These are phyloP conservation scores for Harringtonia aguacate DNA, from an alignment of 2,329 filamentous ascomycete genomes.

Conservation along the genomic window DNA sequence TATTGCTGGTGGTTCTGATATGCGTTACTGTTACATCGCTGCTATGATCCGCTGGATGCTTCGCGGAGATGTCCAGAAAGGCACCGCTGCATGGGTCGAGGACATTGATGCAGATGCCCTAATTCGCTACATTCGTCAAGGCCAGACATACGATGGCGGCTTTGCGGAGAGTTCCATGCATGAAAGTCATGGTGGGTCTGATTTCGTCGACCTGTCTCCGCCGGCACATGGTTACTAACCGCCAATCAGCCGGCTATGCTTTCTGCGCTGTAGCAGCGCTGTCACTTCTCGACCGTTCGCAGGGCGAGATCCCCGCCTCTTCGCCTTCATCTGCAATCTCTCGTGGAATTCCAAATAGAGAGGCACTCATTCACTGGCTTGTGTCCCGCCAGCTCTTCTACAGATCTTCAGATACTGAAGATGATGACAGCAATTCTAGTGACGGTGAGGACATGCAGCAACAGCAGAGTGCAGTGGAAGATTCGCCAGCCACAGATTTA, in stretches of 20 bases:
- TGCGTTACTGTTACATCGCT: conserved; percentile 80
- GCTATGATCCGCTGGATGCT: conserved; percentile 75
- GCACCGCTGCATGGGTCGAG: conserved; percentile 42
- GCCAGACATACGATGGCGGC: conserved; percentile 72
- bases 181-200: conserved; percentile 67
- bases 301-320: conserved; percentile 17
- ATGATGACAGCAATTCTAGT: conserved; percentile 30
- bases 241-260: conserved; percentile 73
- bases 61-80: conserved; percentile 42
- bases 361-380: conserved; percentile 38
- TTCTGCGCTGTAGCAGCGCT: conserved; percentile 79
- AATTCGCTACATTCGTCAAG: conserved; percentile 53
- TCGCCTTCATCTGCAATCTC: conserved; percentile 14
- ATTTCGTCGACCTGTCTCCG: background rate
- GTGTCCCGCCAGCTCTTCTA: conserved; percentile 49
- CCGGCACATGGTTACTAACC: too few relatives aligned
- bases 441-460: conserved; percentile 28
- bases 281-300: conserved; percentile 58
- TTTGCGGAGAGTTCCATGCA: conserved; percentile 68
- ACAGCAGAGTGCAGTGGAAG: background rate
- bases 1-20: conserved; percentile 72
- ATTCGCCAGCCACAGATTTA: background rate
- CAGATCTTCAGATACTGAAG: conserved; percentile 28
- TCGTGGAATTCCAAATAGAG: conserved; percentile 29
- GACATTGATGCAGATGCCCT: conserved; percentile 69